These are phyloP conservation scores for Volvariella volvacea DNA, from an alignment of 1,284 basidiomycete species.

Conservation along the genomic window DNA sequence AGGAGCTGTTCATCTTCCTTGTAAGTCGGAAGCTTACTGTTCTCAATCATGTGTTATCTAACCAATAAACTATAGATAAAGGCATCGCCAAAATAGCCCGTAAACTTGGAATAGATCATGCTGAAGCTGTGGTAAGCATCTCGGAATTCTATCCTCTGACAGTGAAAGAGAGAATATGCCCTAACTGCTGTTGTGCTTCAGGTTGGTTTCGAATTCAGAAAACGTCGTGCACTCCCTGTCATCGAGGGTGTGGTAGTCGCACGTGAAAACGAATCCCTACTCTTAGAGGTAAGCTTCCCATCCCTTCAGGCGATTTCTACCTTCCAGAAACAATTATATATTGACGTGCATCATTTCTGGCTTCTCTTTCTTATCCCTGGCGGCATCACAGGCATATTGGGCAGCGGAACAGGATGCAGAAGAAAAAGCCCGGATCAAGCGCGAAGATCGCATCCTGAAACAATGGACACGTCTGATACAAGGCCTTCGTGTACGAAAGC, in stretches of 20 bases:
- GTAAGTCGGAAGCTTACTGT: constrained; percentile 39
- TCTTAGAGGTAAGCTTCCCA: constrained; percentile 64
- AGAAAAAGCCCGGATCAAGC: constrained; percentile 71
- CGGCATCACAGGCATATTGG: constrained; percentile 66
- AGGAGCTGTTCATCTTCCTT: constrained; percentile 84
- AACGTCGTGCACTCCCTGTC: constrained; percentile 80
- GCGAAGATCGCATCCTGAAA: constrained; percentile 78
- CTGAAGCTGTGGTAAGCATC: constrained; percentile 81
- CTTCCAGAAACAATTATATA: constrained; percentile 8
- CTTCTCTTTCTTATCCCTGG: not conserved
- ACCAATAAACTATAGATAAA: constrained; percentile 53
- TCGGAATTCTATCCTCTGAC: constrained; percentile 9
- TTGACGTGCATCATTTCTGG: constrained; percentile 3
- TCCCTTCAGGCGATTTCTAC: constrained; percentile 6
- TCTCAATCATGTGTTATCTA: constrained; percentile 4
- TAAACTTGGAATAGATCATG: constrained; percentile 82
- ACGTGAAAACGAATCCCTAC: constrained; percentile 64
- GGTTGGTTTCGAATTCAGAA: constrained; percentile 96
- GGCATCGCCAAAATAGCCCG: constrained; percentile 86
- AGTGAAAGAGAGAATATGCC: not conserved
- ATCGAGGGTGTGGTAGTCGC: constrained; percentile 87
- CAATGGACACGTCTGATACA: constrained; percentile 87
- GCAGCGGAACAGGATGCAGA: constrained; percentile 74
- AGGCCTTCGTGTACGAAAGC: constrained; percentile 79
- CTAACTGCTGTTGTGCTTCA: constrained; percentile 19